Evolutionary conservation across 495 filamentous ascomycete genomes (phyloP).

Genomic region (Penicillium soppii): DNA sequence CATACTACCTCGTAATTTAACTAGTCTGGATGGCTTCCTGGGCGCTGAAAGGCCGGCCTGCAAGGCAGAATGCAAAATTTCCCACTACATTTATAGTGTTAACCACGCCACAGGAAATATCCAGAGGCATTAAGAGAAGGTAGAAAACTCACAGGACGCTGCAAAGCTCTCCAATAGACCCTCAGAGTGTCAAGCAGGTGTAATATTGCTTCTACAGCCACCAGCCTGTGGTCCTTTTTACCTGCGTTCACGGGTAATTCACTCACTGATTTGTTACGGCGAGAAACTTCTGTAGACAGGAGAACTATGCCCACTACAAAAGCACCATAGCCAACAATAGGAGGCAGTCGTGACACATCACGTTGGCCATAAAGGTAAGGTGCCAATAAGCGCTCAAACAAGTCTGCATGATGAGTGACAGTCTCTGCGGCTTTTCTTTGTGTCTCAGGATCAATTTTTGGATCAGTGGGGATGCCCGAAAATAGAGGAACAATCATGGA

Average conservation of each 20-base stretch:
- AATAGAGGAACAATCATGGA: slow-evolving; percentile 4
- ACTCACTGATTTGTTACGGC: background rate
- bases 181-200: background rate
- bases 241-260: background rate
- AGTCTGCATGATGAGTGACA: background rate
- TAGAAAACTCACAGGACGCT: background rate
- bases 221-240: background rate
- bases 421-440: background rate
- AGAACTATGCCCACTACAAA: background rate
- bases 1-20: background rate
- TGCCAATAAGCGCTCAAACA: background rate
- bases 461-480: background rate
- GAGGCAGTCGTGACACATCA: background rate
- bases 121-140: background rate
- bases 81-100: background rate
- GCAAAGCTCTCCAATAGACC: background rate
- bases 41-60: background rate
- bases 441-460: background rate
- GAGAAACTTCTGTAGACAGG: background rate
- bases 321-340: slow-evolving; percentile 3
- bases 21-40: background rate
- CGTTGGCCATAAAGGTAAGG: background rate
- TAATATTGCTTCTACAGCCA: background rate
- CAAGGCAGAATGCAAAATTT: background rate
- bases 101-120: too few species aligned